Evolutionary conservation across 441 rosid genomes (phyloP).

Genomic region (Brassica balearica): DNA sequence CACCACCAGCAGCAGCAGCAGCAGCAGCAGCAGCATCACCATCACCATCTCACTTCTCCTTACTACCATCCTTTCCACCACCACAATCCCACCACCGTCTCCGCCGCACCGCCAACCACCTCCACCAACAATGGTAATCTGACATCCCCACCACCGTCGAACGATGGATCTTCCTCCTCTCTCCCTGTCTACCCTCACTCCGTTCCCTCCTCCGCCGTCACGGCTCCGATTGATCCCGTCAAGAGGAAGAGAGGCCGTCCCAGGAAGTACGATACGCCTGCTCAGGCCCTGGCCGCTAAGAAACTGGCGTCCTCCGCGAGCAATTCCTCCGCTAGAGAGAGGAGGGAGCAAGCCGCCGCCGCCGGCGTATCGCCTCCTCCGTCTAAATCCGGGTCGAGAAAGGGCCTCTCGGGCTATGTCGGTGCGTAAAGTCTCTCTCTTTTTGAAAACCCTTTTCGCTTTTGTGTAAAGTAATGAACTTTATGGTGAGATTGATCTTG

Average conservation of each 20-base stretch:
- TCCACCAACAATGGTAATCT: constrained; percentile 34
- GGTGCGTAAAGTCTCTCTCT: constrained; percentile 50
- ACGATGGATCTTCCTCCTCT: constrained; percentile 40
- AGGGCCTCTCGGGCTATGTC: constrained; percentile 51
- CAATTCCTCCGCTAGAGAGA: constrained; percentile 48
- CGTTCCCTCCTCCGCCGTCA: constrained; percentile 62
- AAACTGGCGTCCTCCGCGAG: constrained; percentile 61
- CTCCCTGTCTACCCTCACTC: constrained; percentile 65
- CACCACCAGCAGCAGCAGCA: constrained; percentile 37
- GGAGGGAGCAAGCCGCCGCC: constrained; percentile 55
- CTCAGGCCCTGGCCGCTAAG: constrained; percentile 83
- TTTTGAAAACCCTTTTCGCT: constrained; percentile 24
- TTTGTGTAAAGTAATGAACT: constrained; percentile 16
- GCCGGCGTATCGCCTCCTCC: constrained; percentile 33
- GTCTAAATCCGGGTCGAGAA: constrained; percentile 53
- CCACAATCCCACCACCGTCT: constrained; percentile 40
- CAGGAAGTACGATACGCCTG: constrained; percentile 91
- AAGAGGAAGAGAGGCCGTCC: constrained; percentile 84
- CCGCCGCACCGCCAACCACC: constrained; percentile 45
- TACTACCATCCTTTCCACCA: constrained; percentile 48
- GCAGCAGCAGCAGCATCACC: neutral
- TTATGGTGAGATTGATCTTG: constrained; percentile 2
- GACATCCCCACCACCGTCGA: constrained; percentile 2
- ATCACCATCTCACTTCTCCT: constrained; percentile 38
- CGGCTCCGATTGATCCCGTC: constrained; percentile 56